A percentile compares a stretch with the other conserved stretches of the same genome.
These are phyloP conservation scores for Cenchrus fungigraminus DNA, from an alignment of 176 grass and related monocot genomes.

Conservation along the genomic window DNA sequence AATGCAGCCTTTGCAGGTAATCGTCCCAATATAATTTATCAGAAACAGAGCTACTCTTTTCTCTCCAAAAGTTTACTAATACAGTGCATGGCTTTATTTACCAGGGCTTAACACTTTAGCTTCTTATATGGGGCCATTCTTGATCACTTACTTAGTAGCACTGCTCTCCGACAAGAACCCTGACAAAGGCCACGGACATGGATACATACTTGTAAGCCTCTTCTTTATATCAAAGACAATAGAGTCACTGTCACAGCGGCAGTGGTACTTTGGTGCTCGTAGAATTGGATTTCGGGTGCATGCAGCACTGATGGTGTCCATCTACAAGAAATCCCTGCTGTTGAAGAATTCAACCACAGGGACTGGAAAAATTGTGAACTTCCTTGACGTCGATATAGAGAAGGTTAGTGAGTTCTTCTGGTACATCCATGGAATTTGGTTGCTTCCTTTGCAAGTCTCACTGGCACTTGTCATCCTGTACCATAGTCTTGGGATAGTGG, in stretches of 20 bases:
- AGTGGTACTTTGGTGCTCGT: conserved; percentile 84
- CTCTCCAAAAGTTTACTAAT: conserved; percentile 5
- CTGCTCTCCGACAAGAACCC: conserved; percentile 58
- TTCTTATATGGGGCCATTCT: conserved; percentile 78
- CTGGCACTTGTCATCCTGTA: conserved; percentile 76
- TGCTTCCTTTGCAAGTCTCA: conserved; percentile 80
- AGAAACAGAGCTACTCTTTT: conserved; percentile 27
- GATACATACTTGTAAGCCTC: conserved; percentile 61
- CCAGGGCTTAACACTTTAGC: conserved; percentile 78
- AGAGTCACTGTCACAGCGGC: conserved; percentile 85
- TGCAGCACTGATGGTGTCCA: conserved; percentile 70
- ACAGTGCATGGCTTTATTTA: conserved; percentile 9
- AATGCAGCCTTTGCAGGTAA: conserved; percentile 89
- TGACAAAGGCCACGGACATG: conserved; percentile 40
- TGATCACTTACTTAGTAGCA: conserved; percentile 85
- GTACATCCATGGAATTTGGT: conserved; percentile 87
- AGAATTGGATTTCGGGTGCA: conserved; percentile 76
- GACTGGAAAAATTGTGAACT: conserved; percentile 68
- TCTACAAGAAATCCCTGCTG: conserved; percentile 70
- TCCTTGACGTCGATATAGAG: conserved; percentile 86
- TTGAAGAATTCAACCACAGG: conserved; percentile 64
- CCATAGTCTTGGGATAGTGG: conserved; percentile 64
- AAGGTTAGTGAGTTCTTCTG: conserved; percentile 84
- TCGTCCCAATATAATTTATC: neutral
- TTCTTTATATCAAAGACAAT: conserved; percentile 86